phyloP scores from a whole-genome alignment of 139 green algal genomes.

The Chlorella ohadii region DNA sequence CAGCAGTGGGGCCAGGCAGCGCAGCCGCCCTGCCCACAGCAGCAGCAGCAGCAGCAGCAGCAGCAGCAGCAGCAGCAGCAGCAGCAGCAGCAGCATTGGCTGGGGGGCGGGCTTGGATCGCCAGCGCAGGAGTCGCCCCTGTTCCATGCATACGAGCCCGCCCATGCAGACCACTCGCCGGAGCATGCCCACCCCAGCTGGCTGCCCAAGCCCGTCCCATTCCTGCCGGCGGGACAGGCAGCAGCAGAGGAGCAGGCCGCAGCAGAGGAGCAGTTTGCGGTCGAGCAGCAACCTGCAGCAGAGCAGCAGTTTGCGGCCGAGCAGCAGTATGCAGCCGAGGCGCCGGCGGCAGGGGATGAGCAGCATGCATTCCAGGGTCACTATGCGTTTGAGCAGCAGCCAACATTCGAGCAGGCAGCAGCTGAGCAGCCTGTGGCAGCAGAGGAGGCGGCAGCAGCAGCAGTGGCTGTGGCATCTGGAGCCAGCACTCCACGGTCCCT shows the following conservation, averaged over 20 bases:
- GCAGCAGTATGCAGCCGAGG: background rate
- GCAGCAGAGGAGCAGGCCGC: background rate
- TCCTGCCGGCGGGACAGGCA: background rate
- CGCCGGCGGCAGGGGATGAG: background rate
- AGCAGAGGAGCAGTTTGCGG: background rate
- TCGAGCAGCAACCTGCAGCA: background rate
- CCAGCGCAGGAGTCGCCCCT: background rate
- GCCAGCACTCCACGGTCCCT: background rate
- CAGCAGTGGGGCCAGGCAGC: background rate
- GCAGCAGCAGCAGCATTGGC: background rate
- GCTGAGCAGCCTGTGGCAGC: background rate
- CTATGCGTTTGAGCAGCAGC: background rate
- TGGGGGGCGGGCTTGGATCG: background rate
- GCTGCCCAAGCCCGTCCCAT: constrained; percentile 11
- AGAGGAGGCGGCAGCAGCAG: background rate
- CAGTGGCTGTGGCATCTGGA: background rate
- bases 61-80: background rate
- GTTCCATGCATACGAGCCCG: constrained; percentile 19
- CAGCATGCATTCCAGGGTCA: background rate
- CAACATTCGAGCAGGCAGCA: background rate
- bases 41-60: background rate
- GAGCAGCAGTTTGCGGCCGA: background rate
- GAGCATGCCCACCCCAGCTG: constrained; percentile 22
- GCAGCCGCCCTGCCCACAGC: background rate
- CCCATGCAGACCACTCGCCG: constrained; percentile 18